Evolutionary conservation across 129 eudicot genomes (phyloP).

Genomic region (Escallonia rubra): DNA sequence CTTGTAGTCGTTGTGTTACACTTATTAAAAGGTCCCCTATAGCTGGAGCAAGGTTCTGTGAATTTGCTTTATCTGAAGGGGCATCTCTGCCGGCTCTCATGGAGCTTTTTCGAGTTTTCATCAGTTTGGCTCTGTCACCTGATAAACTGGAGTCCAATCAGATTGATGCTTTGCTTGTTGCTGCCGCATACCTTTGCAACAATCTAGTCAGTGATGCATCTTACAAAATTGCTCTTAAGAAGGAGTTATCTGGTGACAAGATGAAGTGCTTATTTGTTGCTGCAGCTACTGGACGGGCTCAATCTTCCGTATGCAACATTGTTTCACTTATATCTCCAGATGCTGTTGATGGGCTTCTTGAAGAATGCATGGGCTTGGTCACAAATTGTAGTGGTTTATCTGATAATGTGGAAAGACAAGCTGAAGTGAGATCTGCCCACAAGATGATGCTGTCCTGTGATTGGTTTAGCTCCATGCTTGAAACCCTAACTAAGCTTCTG

Average conservation of each 20-base stretch:
- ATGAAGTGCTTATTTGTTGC: conserved; percentile 53
- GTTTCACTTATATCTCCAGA: conserved; percentile 47
- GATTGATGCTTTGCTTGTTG: conserved; percentile 62
- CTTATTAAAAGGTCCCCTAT: conserved; percentile 82
- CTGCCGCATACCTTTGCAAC: conserved; percentile 61
- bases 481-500: conserved; percentile 39
- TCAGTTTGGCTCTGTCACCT: conserved; percentile 42
- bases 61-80: conserved; percentile 68
- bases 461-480: conserved; percentile 66
- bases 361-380: conserved; percentile 63
- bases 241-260: conserved; percentile 54
- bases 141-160: conserved; percentile 34
- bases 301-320: conserved; percentile 69
- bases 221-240: conserved; percentile 38
- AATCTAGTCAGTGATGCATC: conserved; percentile 41
- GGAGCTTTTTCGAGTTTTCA: conserved; percentile 50
- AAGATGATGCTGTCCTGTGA: conserved; percentile 73
- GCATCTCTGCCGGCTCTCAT: conserved; percentile 55
- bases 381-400: conserved; percentile 43
- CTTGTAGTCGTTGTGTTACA: conserved; percentile 71
- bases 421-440: conserved; percentile 68
- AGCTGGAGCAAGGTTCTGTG: conserved; percentile 97
- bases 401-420: conserved; percentile 58
- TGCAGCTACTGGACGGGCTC: conserved; percentile 57
- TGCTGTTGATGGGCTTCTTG: conserved; percentile 46